Conservation (phyloP, 75 land plant genomes). For the Isoetes taiwanensis region DNA sequence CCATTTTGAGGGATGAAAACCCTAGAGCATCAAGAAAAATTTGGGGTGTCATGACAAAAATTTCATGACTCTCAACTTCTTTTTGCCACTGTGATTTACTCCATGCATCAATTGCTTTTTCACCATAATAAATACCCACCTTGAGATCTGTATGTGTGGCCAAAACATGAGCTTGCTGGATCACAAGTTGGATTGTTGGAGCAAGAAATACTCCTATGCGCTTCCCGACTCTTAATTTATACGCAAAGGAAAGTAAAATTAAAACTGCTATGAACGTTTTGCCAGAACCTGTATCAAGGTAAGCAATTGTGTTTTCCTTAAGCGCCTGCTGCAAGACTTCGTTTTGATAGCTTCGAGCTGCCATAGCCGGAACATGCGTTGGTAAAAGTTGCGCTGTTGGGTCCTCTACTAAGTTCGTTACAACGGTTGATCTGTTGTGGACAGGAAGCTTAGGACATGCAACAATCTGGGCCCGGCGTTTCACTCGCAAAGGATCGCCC, state of each 20-base stretch:
- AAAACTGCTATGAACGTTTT: conserved; percentile 80
- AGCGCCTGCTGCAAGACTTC: conserved; percentile 42
- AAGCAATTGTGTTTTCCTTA: conserved; percentile 60
- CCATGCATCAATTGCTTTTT: conserved; percentile 62
- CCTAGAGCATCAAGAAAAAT: conserved; percentile 57
- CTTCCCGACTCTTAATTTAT: conserved; percentile 20
- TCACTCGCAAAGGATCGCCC: no score
- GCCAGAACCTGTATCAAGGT: conserved; percentile 75
- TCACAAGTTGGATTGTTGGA: conserved; percentile 72
- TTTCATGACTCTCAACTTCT: conserved; percentile 38
- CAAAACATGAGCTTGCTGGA: conserved; percentile 65
- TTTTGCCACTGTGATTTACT: conserved; percentile 33
- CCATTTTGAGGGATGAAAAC: conserved; percentile 47
- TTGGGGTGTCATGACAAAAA: conserved; percentile 91
- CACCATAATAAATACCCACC: conserved; percentile 52
- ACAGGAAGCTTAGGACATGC: no score
- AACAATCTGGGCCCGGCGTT: no score
- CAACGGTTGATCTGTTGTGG: no score
- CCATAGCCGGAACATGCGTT: no score
- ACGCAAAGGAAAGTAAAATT: conserved; percentile 44
- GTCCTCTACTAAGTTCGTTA: no score
- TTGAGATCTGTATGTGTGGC: conserved; percentile 34
- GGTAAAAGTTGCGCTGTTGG: no score
- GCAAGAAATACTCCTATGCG: conserved; percentile 58
- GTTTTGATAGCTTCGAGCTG: conserved; percentile 61